Percentiles rank a stretch among this genome's conserved stretches.
Conservation (phyloP, 2,329 filamentous ascomycete genomes). For the Simplicillium sp. region DNA sequence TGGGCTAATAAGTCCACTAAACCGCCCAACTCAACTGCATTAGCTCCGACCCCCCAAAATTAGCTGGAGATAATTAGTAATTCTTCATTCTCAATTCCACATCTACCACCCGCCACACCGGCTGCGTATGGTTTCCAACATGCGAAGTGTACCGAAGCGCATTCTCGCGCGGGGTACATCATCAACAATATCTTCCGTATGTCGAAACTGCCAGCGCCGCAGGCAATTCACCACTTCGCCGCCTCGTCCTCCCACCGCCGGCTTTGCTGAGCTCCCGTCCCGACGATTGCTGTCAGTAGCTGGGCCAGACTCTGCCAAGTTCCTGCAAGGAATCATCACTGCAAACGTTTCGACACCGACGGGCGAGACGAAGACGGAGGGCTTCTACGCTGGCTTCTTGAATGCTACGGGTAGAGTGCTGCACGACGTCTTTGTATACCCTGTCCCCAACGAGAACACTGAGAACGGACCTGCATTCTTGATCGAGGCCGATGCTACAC, state of each 20-base stretch:
- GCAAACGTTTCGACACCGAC: slow-evolving; percentile 34
- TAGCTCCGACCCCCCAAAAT: no score
- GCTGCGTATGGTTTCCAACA: no score
- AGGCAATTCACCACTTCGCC: slow-evolving; percentile 19
- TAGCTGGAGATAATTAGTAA: no score
- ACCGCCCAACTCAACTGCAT: no score
- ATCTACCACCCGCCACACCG: no score
- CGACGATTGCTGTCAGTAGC: slow-evolving; percentile 71
- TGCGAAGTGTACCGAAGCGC: no score
- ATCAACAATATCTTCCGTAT: no score
- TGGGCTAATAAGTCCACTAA: no score
- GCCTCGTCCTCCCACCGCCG: slow-evolving; percentile 33
- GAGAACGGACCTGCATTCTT: slow-evolving; percentile 39
- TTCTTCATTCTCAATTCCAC: no score
- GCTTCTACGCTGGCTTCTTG: slow-evolving; percentile 76
- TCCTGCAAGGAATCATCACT: slow-evolving; percentile 82
- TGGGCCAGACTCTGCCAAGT: slow-evolving; percentile 71
- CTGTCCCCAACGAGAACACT: slow-evolving; percentile 26
- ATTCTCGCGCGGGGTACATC: no score
- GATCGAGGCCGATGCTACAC: slow-evolving; percentile 70
- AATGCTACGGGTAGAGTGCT: slow-evolving; percentile 78
- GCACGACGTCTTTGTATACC: slow-evolving; percentile 87
- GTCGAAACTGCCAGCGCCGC: slow-evolving; percentile 5
- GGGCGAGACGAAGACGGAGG: slow-evolving; percentile 28
- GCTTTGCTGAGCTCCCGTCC: slow-evolving; percentile 52